A percentile compares a stretch with the other conserved stretches of the same genome.
phyloP scores from a whole-genome alignment of 2,329 filamentous ascomycete species.

The Botryotinia globosa region DNA sequence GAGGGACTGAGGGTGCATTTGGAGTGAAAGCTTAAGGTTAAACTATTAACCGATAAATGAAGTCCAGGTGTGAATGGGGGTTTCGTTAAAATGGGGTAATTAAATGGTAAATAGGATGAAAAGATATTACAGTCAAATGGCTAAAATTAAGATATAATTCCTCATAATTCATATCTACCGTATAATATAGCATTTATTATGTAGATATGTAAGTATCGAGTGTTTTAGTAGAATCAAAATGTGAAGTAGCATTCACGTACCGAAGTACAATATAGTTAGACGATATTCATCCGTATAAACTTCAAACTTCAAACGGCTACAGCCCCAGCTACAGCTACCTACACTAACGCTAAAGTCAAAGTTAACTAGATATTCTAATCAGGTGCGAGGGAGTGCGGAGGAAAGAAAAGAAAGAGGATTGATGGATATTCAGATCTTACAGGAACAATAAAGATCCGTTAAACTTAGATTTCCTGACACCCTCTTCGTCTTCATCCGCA shows the following conservation, averaged over 20 bases:
- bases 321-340: too few relatives aligned
- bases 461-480: constrained; percentile 16
- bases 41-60: constrained; percentile 11
- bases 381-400: not conserved
- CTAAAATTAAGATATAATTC: not conserved
- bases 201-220: not conserved
- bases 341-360: not conserved
- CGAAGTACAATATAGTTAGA: not conserved
- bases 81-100: not conserved
- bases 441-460: constrained; percentile 1
- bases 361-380: not conserved
- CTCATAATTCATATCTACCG: not conserved
- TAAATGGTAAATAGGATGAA: not conserved
- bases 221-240: not conserved
- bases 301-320: not conserved
- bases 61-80: not conserved
- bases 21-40: constrained; percentile 8
- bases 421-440: not conserved
- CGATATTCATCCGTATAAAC: not conserved
- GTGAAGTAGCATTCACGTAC: not conserved
- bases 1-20: constrained; percentile 13
- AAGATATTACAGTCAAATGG: not conserved
- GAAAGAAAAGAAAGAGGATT: constrained; percentile 6
- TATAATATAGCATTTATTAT: not conserved
- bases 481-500: not conserved